These are phyloP conservation scores for Simplicillium aogashimaense DNA, from an alignment of 2,329 filamentous ascomycete species.

Conservation along the genomic window DNA sequence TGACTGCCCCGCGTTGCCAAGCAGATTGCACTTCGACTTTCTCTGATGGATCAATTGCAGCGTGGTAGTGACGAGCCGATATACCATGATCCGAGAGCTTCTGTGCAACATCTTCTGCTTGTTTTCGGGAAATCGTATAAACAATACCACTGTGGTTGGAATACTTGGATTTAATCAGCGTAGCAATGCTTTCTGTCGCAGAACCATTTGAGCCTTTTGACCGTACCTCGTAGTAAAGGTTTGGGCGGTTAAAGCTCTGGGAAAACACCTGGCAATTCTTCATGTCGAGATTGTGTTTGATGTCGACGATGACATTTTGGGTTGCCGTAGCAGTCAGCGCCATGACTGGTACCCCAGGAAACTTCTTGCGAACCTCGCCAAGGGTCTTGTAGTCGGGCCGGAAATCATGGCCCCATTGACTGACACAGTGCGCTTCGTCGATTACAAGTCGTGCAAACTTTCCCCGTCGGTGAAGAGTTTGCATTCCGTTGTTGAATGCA, in stretches of 20 bases:
- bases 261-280: slow-evolving; percentile 66
- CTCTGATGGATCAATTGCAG: slow-evolving; percentile 57
- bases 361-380: slow-evolving; percentile 61
- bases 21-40: slow-evolving; percentile 63
- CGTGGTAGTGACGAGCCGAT: slow-evolving; percentile 77
- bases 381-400: slow-evolving; percentile 89
- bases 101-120: slow-evolving; percentile 69
- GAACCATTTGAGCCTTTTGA: slow-evolving; percentile 53
- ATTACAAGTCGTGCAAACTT: slow-evolving; percentile 88
- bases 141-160: slow-evolving; percentile 73
- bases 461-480: slow-evolving; percentile 55
- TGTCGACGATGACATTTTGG: slow-evolving; percentile 81
- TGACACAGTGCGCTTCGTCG: slow-evolving; percentile 98
- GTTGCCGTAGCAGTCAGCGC: slow-evolving; percentile 94
- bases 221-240: slow-evolving; percentile 79
- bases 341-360: slow-evolving; percentile 79
- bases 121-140: slow-evolving; percentile 80
- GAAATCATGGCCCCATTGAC: slow-evolving; percentile 98
- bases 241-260: slow-evolving; percentile 96
- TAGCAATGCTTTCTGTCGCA: slow-evolving; percentile 38
- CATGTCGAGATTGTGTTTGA: slow-evolving; percentile 86
- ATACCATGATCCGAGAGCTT: slow-evolving; percentile 59
- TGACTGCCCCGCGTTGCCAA: slow-evolving; percentile 72
- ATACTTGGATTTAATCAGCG: slow-evolving; percentile 63
- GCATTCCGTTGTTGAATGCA: slow-evolving; percentile 55